Evolutionary conservation across 768 basidiomycete species (phyloP), one percentile per base, ranked within the genome.

Genomic region (Rhodosporidiobolus sp.): DNA sequence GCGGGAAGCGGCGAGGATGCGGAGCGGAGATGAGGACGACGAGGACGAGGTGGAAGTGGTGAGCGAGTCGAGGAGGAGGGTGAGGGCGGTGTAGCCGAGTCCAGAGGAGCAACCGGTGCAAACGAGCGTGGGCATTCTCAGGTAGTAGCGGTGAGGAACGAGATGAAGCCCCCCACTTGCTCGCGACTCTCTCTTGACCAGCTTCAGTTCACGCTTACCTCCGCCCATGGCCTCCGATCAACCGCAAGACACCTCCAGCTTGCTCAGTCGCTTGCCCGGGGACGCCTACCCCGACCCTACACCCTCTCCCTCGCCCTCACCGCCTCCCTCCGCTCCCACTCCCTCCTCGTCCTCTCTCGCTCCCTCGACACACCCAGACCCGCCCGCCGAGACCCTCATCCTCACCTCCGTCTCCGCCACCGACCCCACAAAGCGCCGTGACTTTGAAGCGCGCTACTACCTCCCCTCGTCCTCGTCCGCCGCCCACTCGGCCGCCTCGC

Each of bases 361-460:
- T n/a, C n/a, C n/a, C n/a, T 12, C 56, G 49, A 1, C 66, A 30
- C 24, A 28, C 34, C 14, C 65, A 24, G 32, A 32, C 59, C 14
- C 52, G 16, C 26, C 58, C 6, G 43, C 69, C 0, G 20, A 43
- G 8, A 67, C 70, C 24, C 9, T 62, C 32, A 35, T 30, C 30
- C 61, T 76, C 49, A 57, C 58, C 7, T 63, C 68, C 1, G 49
- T 65, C 43, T 57, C 50, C 26, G 12, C 65, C 12, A 28, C 28
- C 46, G 71, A 71, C 48, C 66, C 65, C 0, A 24, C 46, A 1
- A 66, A 67, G 32, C 59, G n/a, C 4, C 71, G 75, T 49, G 20
- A 50, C 45, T 76, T 70, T 34, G 35, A 24, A 24, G 63, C 55
- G 30, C 52, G 50, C 38, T 76, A 68, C 69, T 73, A 49, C 55